Conservation (phyloP, 139 green algal genomes). For the Chara braunii region DNA sequence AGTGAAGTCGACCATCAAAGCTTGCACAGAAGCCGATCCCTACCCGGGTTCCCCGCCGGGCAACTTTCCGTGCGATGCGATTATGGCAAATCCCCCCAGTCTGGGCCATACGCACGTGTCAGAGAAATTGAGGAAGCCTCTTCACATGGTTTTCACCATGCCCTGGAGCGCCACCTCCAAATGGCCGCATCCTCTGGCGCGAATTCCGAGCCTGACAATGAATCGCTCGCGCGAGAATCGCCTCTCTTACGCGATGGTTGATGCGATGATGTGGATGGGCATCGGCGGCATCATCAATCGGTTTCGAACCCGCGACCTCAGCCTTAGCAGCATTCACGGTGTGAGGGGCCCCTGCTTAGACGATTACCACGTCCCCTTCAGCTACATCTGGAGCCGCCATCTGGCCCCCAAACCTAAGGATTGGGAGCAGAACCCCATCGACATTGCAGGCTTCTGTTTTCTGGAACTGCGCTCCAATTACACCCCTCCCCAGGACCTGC, state of each 20-base stretch:
- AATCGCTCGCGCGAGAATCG: no score
- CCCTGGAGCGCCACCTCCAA: constrained; percentile 43
- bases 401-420: constrained; percentile 49
- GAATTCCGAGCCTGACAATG: no score
- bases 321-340: constrained; percentile 11
- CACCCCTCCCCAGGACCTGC: constrained; percentile 39
- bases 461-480: constrained; percentile 44
- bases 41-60: no score
- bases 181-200: constrained; percentile 6
- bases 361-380: constrained; percentile 26
- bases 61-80: no score
- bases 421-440: constrained; percentile 29
- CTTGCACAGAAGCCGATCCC: constrained; percentile 50
- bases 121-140: constrained; percentile 53
- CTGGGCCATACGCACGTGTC: constrained; percentile 58
- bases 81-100: constrained; percentile 59
- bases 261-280: constrained; percentile 23
- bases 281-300: constrained; percentile 29
- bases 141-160: constrained; percentile 65
- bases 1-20: constrained; percentile 41
- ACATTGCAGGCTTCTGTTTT: constrained; percentile 56
- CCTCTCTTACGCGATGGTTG: constrained; percentile 33
- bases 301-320: constrained; percentile 26
- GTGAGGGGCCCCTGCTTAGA: neutral
- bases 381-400: constrained; percentile 51